Evolutionary conservation across 129 eudicot species (phyloP).

Genomic region (Lactuca sativa): DNA sequence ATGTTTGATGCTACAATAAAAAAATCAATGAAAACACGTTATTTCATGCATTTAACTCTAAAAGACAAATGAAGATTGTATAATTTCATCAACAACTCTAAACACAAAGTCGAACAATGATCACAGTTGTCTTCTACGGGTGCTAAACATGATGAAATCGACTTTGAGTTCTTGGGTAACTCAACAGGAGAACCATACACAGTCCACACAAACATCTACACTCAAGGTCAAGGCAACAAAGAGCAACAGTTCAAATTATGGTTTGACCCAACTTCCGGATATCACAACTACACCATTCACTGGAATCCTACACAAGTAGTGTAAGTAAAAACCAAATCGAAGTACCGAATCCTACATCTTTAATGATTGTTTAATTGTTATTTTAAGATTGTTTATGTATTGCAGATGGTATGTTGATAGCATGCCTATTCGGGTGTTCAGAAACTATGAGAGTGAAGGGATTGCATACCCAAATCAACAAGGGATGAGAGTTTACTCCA

Average conservation of each 20-base stretch:
- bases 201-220: slow-evolving; percentile 71
- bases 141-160: slow-evolving; percentile 66
- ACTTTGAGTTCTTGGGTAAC: slow-evolving; percentile 88
- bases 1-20: too few species aligned
- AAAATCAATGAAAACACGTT: not conserved
- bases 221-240: slow-evolving; percentile 62
- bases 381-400: not conserved
- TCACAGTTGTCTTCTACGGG: slow-evolving; percentile 57
- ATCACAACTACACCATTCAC: slow-evolving; percentile 71
- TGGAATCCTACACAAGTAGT: slow-evolving; percentile 67
- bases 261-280: slow-evolving; percentile 75
- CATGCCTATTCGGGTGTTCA: slow-evolving; percentile 61
- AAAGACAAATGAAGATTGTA: not conserved
- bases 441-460: slow-evolving; percentile 48
- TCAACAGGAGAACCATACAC: slow-evolving; percentile 67
- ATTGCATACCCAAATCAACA: slow-evolving; percentile 61
- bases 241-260: slow-evolving; percentile 70
- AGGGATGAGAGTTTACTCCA: slow-evolving; percentile 63
- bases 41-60: not conserved
- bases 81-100: not conserved
- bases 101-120: not conserved
- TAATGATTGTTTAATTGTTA: not conserved
- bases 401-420: slow-evolving; percentile 68
- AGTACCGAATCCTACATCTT: not conserved
- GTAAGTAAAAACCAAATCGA: slow-evolving; percentile 34